A percentile compares a stretch with the other conserved stretches of the same genome.
These are phyloP conservation scores for Kwoniella newhampshirensis DNA, from an alignment of 768 basidiomycete species.

Conservation along the genomic window DNA sequence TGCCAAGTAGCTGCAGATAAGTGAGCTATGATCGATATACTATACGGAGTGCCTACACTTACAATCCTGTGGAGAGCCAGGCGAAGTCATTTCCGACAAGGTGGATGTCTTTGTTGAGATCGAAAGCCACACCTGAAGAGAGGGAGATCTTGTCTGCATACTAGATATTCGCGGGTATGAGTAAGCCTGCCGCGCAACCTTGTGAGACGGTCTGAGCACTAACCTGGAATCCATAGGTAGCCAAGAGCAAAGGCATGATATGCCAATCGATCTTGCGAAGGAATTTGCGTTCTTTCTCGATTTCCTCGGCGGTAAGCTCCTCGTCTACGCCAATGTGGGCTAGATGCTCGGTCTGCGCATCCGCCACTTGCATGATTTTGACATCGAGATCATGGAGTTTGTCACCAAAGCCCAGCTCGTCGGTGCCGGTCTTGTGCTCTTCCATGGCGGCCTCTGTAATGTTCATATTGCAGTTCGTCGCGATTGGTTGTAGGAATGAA, in stretches of 20 bases:
- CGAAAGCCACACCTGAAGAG: slow-evolving; percentile 23
- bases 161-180: too few species aligned
- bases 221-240: slow-evolving; percentile 18
- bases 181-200: background rate
- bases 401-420: background rate
- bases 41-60: background rate
- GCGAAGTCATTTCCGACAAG: slow-evolving; percentile 25
- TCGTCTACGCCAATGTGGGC: slow-evolving; percentile 17
- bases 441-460: background rate
- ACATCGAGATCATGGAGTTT: background rate
- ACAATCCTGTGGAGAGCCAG: slow-evolving; percentile 27
- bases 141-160: slow-evolving; percentile 31
- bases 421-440: background rate
- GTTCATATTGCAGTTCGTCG: too few species aligned
- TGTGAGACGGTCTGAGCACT: background rate
- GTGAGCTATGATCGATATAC: too few species aligned
- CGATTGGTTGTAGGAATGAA: too few species aligned
- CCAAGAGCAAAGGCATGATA: slow-evolving; percentile 27
- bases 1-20: slow-evolving; percentile 16
- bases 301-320: slow-evolving; percentile 14
- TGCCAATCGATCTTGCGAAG: slow-evolving; percentile 26
- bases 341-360: slow-evolving; percentile 12
- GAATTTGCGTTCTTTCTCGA: slow-evolving; percentile 5
- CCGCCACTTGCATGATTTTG: slow-evolving; percentile 12
- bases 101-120: slow-evolving; percentile 10